Conservation (phyloP, 2,329 filamentous ascomycete species). For the Alternaria burnsii region DNA sequence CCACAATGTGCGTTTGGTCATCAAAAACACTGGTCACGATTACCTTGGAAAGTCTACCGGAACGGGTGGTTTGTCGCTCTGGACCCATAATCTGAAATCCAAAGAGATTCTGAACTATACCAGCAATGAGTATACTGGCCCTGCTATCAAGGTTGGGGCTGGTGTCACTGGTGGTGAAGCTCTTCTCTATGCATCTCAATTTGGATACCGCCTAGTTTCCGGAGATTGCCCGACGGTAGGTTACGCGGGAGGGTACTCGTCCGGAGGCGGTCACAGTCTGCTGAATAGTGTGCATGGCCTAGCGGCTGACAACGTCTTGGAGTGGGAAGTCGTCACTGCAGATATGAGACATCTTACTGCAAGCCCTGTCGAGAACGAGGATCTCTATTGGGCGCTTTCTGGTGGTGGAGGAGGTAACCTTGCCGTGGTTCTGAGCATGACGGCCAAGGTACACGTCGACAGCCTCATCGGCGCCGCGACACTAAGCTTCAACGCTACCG, state of each 20-base stretch:
- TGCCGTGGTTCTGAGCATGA: no score
- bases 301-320: conserved; percentile 28
- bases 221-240: conserved; percentile 54
- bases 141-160: conserved; percentile 30
- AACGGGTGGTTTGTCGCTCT: conserved; percentile 29
- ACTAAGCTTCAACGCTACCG: no score
- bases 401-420: no score
- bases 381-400: no score
- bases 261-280: conserved; percentile 62
- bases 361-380: no score
- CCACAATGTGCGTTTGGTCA: conserved; percentile 26
- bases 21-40: conserved; percentile 28
- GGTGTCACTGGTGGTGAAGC: conserved; percentile 20
- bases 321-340: conserved; percentile 29
- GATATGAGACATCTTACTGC: background rate
- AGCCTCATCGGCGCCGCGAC: no score
- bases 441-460: no score
- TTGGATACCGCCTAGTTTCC: conserved; percentile 1
- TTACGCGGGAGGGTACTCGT: conserved; percentile 45
- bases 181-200: background rate
- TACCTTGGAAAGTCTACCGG: conserved; percentile 33
- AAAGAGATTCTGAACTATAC: conserved; percentile 19
- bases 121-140: conserved; percentile 21
- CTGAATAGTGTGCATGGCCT: conserved; percentile 41
- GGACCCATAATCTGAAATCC: conserved; percentile 38